Evolutionary conservation across 2,329 filamentous ascomycete genomes (phyloP).

Genomic region (Trichoderma koningii): DNA sequence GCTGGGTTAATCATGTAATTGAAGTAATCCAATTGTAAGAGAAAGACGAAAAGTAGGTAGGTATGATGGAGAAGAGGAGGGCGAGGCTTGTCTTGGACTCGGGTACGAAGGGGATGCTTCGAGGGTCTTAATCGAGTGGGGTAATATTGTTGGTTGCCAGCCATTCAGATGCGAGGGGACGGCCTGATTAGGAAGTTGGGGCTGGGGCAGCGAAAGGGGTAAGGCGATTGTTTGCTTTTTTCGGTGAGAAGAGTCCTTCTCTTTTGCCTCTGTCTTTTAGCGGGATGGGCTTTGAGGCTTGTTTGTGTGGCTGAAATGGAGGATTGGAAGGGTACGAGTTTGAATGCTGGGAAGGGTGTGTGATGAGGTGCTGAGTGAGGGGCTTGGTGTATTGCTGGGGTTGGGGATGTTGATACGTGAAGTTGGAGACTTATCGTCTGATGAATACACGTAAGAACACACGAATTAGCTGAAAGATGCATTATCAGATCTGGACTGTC

Average conservation of each 20-base stretch:
- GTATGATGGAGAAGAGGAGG: neutral
- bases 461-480: too few relatives aligned
- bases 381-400: too few relatives aligned
- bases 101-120: too few relatives aligned
- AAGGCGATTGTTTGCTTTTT: neutral
- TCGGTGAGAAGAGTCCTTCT: neutral
- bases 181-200: conserved; percentile 20
- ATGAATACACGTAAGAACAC: too few relatives aligned
- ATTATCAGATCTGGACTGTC: too few relatives aligned
- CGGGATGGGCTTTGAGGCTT: neutral
- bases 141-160: neutral
- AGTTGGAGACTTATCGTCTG: too few relatives aligned
- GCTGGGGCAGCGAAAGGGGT: neutral
- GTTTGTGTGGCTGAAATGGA: neutral
- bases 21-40: too few relatives aligned
- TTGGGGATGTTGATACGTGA: too few relatives aligned
- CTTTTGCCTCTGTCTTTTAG: neutral
- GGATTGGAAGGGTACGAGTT: neutral
- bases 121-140: conserved; percentile 10
- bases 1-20: too few relatives aligned
- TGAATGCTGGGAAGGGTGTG: neutral
- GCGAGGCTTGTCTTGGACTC: neutral
- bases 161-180: conserved; percentile 22
- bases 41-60: too few relatives aligned
- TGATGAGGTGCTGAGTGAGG: too few relatives aligned